Conservation (phyloP, 257 asterid genomes). For the Nicotiana attenuata region DNA sequence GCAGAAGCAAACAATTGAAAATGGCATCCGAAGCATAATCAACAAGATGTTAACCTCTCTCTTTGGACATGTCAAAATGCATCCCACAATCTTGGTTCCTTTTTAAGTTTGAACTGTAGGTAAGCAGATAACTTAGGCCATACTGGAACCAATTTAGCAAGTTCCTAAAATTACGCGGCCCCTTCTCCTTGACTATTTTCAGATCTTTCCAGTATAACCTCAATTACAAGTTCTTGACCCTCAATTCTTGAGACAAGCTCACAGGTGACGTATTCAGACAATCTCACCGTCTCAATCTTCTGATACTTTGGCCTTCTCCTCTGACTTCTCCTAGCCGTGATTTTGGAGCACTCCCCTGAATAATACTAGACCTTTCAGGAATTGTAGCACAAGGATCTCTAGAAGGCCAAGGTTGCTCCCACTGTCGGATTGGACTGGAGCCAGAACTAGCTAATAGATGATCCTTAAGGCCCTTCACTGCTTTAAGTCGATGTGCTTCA, state of each 20-base stretch:
- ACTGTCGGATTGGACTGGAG: constrained; percentile 33
- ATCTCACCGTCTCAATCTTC: constrained; percentile 63
- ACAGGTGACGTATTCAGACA: neutral
- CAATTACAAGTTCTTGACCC: neutral
- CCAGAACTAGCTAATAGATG: constrained; percentile 38
- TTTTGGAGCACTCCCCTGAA: constrained; percentile 36
- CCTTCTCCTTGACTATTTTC: neutral
- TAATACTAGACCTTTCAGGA: constrained; percentile 30
- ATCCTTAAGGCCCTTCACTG: constrained; percentile 48
- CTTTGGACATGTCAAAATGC: constrained; percentile 3
- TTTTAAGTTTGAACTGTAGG: neutral
- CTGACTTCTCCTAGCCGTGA: constrained; percentile 48
- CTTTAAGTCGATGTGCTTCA: constrained; percentile 39
- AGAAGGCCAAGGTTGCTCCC: constrained; percentile 51
- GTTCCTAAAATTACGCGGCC: neutral
- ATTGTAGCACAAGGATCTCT: constrained; percentile 30
- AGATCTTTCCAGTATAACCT: neutral
- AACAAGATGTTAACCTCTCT: constrained; percentile 53
- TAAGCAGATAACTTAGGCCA: neutral
- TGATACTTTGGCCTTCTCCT: constrained; percentile 37
- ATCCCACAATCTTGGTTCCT: neutral
- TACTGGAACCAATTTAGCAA: neutral
- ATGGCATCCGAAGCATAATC: constrained; percentile 12
- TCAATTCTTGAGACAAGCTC: neutral
- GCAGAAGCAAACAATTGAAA: constrained; percentile 1